Conservation (phyloP, 106 monocot species). For the Dendrobium huoshanense region DNA sequence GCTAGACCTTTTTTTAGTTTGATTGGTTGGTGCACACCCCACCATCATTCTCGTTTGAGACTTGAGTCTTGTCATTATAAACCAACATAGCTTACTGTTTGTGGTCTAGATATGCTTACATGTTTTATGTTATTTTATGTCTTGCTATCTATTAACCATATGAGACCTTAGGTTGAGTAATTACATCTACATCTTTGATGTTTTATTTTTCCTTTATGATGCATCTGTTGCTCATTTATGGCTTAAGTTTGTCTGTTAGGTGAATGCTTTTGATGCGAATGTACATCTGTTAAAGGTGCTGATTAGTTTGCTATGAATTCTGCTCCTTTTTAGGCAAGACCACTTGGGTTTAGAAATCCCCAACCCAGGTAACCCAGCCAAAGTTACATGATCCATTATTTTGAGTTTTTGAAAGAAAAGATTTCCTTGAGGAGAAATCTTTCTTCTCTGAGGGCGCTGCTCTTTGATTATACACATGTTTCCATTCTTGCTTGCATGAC, state of each 20-base stretch:
- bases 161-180: neutral
- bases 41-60: neutral
- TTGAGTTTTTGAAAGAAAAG: neutral
- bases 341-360: neutral
- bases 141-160: neutral
- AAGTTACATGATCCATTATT: neutral
- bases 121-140: constrained; percentile 1
- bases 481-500: neutral
- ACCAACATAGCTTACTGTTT: neutral
- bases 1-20: constrained; percentile 1
- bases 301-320: constrained; percentile 1
- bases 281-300: neutral
- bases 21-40: constrained; percentile 7
- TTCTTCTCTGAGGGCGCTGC: neutral
- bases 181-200: neutral
- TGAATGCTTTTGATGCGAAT: neutral
- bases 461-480: neutral
- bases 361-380: neutral
- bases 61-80: neutral
- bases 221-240: neutral
- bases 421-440: neutral
- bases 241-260: neutral
- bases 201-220: neutral
- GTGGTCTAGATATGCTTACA: neutral
- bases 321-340: neutral